Evolutionary conservation across 768 basidiomycete species (phyloP), one percentile per base, ranked within the genome.

Genomic region (Mycena vulgaris): DNA sequence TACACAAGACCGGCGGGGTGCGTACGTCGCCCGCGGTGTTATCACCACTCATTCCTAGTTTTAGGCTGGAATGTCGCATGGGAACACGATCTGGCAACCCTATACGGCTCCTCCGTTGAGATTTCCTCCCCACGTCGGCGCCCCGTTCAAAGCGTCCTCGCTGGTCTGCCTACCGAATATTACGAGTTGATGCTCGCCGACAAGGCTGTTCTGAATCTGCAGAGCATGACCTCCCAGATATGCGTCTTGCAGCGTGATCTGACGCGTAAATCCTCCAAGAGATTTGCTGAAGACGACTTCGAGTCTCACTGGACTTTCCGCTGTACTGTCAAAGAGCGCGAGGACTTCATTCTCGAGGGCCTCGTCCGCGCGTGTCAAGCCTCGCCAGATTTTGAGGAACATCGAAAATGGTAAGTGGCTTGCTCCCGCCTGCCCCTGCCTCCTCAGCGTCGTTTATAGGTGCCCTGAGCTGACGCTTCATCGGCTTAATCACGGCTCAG

Each of bases 301-400:
- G 74, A 70, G 52, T 16, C 60, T 2, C 49, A 68, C 5, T 75
- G 74, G 72, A 74, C 51, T 14, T 61, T 53, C 28, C 47, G 55
- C 16, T 75, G 65, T 42, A 68, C 68, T 6, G 37, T 28, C 11
- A 51, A 66, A 19, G 53, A 75, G 47, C 72, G 74, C 33, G 74
- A 75, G 28, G 66, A 68, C n/a, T 68, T 66, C 53, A 68, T 73
- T 27, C 21, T 75, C 16, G 74, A 70, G 49, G 74, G 74, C 25
- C 71, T 75, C 19, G 52, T 63, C 3, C 59, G 74, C 19, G 62
- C 71, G 25, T 75, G 74, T n/a, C 30, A 61, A 9, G 74, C 74
- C 16, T 66, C 65, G 17, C 74, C 68, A 2, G 71, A 73, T 49
- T 75, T 75, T 45, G 71, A 70, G 57, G 66, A 37, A 10, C 64